These are phyloP conservation scores for Meyerozyma sp. DNA, from an alignment of 1,139 yeast species.

Conservation along the genomic window DNA sequence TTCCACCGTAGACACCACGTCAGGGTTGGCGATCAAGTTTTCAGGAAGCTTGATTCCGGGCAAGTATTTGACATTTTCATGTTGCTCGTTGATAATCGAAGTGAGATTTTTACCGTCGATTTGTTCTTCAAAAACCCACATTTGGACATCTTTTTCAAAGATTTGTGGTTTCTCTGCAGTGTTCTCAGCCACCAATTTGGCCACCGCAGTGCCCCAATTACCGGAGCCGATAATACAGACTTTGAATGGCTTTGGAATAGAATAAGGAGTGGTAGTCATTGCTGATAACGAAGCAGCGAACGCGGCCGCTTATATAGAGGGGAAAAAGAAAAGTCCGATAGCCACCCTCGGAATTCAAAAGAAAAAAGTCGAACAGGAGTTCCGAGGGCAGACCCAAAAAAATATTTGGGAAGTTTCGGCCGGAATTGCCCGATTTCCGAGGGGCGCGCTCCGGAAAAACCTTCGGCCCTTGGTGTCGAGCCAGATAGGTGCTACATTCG, in stretches of 20 bases:
- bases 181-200: constrained; percentile 89
- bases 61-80: constrained; percentile 85
- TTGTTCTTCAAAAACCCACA: constrained; percentile 94
- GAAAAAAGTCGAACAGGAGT: not conserved
- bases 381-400: not conserved
- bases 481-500: too few species aligned
- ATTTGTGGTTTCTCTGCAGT: constrained; percentile 60
- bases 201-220: constrained; percentile 94
- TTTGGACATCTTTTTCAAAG: constrained; percentile 65
- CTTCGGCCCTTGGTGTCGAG: too few species aligned
- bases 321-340: constrained; percentile 1
- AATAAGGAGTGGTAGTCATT: constrained; percentile 32
- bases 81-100: constrained; percentile 77
- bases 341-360: not conserved
- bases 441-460: too few species aligned
- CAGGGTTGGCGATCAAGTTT: constrained; percentile 82
- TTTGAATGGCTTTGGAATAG: constrained; percentile 40
- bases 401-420: too few species aligned
- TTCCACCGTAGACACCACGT: constrained; percentile 62
- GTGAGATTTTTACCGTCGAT: constrained; percentile 70
- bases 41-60: constrained; percentile 77
- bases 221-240: constrained; percentile 72
- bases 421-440: too few species aligned
- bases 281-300: not conserved
- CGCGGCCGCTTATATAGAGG: not conserved